Conservation (phyloP, 2,329 filamentous ascomycete genomes). For the Talaromyces pinophilus region DNA sequence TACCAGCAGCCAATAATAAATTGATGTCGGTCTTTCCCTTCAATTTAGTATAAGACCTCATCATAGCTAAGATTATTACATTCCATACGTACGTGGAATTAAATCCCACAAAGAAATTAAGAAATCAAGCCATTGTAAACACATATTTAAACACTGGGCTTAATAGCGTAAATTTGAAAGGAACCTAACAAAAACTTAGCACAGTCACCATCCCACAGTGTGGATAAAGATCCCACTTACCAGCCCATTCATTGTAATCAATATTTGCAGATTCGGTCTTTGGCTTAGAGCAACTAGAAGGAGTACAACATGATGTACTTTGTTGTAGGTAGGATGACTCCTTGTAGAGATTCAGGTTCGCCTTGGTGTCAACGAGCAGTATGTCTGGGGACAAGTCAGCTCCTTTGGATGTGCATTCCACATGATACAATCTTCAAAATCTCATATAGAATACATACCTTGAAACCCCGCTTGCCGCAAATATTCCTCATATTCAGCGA, state of each 20-base stretch:
- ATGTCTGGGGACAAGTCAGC: constrained; percentile 7
- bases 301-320: constrained; percentile 27
- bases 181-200: constrained; percentile 39
- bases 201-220: background rate
- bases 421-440: background rate
- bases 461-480: constrained; percentile 54
- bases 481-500: constrained; percentile 56
- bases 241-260: constrained; percentile 56
- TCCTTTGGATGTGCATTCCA: too few species aligned
- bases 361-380: constrained; percentile 14
- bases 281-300: background rate
- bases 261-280: constrained; percentile 30
- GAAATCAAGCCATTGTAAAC: background rate
- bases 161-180: constrained; percentile 56
- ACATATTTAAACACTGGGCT: constrained; percentile 28
- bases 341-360: constrained; percentile 17
- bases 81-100: too few species aligned
- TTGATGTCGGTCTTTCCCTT: background rate
- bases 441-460: constrained; percentile 44
- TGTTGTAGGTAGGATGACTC: constrained; percentile 15
- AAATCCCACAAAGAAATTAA: too few species aligned
- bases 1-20: background rate
- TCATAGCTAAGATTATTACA: background rate
- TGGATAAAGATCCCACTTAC: constrained; percentile 39
- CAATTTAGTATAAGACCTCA: background rate